Evolutionary conservation across 345 rosid genomes (phyloP).

Genomic region (Luvunga scandens): DNA sequence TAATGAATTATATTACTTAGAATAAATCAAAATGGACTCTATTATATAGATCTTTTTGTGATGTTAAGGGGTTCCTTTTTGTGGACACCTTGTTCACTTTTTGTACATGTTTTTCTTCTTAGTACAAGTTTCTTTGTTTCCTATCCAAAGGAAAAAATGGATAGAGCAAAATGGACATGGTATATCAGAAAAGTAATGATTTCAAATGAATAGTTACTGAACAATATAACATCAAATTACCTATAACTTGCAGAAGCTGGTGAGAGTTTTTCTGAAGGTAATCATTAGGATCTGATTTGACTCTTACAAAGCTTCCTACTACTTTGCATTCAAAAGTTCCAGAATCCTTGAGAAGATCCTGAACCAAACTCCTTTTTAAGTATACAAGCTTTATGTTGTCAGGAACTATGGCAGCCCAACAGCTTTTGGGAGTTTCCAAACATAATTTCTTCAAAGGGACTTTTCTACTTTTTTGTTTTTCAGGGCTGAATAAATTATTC

Average conservation of each 20-base stretch:
- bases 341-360: conserved; percentile 44
- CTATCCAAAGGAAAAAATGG: no score
- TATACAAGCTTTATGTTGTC: conserved; percentile 68
- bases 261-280: conserved; percentile 63
- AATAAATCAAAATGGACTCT: neutral
- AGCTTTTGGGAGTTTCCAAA: conserved; percentile 38
- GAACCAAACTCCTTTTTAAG: conserved; percentile 67
- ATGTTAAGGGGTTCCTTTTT: no score
- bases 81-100: no score
- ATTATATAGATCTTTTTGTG: no score
- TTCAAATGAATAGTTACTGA: conserved; percentile 3
- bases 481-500: neutral
- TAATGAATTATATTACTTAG: neutral
- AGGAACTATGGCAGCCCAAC: conserved; percentile 60
- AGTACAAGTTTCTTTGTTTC: no score
- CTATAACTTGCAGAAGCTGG: conserved; percentile 70
- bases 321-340: conserved; percentile 53
- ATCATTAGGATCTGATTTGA: conserved; percentile 70
- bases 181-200: neutral
- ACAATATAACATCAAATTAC: conserved; percentile 30
- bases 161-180: no score
- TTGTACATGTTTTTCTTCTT: no score
- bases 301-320: conserved; percentile 66
- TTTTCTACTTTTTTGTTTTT: conserved; percentile 26
- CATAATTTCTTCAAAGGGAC: conserved; percentile 24